These are phyloP conservation scores for Colletotrichum plurivorum DNA, from an alignment of 2,329 filamentous ascomycete species.

Conservation along the genomic window DNA sequence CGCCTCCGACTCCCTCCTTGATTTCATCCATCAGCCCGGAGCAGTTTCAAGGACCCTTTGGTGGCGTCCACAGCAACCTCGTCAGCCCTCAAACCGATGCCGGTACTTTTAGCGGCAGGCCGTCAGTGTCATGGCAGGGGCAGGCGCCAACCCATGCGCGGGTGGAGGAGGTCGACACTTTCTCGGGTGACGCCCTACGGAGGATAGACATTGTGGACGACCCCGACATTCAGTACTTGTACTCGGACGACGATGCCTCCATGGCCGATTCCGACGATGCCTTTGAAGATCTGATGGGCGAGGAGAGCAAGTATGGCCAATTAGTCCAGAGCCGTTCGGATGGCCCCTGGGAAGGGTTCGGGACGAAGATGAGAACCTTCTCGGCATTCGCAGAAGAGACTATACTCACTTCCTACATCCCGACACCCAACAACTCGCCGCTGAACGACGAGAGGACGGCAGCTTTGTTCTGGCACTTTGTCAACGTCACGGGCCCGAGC, in stretches of 20 bases:
- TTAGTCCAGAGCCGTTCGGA: slow-evolving; percentile 54
- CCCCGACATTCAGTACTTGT: slow-evolving; percentile 57
- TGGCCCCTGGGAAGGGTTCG: slow-evolving; percentile 56
- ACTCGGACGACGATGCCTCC: slow-evolving; percentile 73
- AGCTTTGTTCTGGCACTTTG: slow-evolving; percentile 90
- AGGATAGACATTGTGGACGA: slow-evolving; percentile 9
- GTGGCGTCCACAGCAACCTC: slow-evolving; percentile 11
- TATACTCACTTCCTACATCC: slow-evolving; percentile 75
- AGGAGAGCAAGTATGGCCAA: slow-evolving; percentile 53
- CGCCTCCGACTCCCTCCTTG: slow-evolving; percentile 36
- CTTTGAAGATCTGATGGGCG: slow-evolving; percentile 55
- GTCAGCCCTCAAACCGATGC: slow-evolving; percentile 29
- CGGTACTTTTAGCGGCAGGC: slow-evolving; percentile 17
- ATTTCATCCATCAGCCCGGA: slow-evolving; percentile 37
- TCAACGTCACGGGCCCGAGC: slow-evolving; percentile 87
- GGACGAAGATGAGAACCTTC: slow-evolving; percentile 64
- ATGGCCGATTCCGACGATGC: slow-evolving; percentile 75
- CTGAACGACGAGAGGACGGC: slow-evolving; percentile 85
- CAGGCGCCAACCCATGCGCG: background rate
- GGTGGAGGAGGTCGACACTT: slow-evolving; percentile 16
- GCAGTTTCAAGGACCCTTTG: slow-evolving; percentile 37
- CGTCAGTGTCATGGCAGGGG: slow-evolving; percentile 14
- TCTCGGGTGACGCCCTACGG: background rate
- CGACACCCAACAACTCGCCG: slow-evolving; percentile 77
- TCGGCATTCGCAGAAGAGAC: slow-evolving; percentile 62